Base-by-base conservation (phyloP, 2,329 filamentous ascomycete genomes). In the Hortaea werneckii region DNA sequence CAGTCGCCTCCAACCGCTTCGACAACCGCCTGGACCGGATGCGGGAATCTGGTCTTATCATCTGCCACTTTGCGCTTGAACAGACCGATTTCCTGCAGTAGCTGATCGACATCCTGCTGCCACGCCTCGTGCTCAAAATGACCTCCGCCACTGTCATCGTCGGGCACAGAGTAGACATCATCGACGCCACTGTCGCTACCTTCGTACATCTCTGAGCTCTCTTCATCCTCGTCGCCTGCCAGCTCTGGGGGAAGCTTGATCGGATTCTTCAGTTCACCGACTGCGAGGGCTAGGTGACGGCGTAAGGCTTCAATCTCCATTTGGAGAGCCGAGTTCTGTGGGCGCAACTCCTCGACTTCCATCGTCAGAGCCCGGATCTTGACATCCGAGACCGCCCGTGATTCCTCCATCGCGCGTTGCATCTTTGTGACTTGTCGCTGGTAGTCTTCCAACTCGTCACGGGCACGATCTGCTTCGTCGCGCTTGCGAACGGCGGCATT, bases 381-480 rank as follows among this genome's bases (percentile, higher is more conserved):
- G 70, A 85, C 87, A 62, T 96, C 90, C 29, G 85, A 83, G 10
- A 96, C 85, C 65, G 94, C 83, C 49, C 84, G 80, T 52, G 83
- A 84, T 69, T 98, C 92, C 65, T 96, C 89, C 89, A 95, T 95
- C 66, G 94, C 79, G 49, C 89, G 82, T 66, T 96, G 88, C 84
- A 98, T 88, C 46, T 83, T 79, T 41, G 80, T 76, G 12, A 98
- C 92, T 58, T 89, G 85, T 53, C 82, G 81, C 70, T 98, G 92
- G 67, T 96, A 98, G 65, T 95, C 88, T 58, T 96, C 92, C 26
- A 98, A 72, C 56, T 83, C 83, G 64, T 92, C 87, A 52, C 88
- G 86, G 53, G 87, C 82, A 34, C 83, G 75, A 57, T 83, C 79
- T 46, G 56, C 61, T 49, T 80, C 83, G 57, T 89, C 86, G 62